A percentile compares a stretch with the other conserved stretches of the same genome.
Conservation (phyloP, 345 rosid species). For the Populus pruinosa region DNA sequence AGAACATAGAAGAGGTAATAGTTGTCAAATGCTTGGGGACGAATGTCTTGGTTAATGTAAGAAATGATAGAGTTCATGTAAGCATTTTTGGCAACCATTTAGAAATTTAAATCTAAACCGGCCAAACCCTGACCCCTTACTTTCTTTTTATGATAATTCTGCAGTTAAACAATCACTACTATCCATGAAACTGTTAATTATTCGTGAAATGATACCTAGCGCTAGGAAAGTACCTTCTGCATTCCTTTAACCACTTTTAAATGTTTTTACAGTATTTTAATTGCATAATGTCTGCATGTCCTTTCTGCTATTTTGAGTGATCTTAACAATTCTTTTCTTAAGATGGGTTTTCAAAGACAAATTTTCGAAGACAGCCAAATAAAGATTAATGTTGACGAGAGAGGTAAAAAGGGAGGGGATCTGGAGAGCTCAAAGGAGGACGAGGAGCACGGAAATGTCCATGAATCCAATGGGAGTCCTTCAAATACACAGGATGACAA, state of each 20-base stretch:
- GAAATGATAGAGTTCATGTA: too few relatives aligned
- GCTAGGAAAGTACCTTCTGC: background rate
- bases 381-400: conserved; percentile 37
- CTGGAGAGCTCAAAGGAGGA: conserved; percentile 39
- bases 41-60: background rate
- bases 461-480: conserved; percentile 31
- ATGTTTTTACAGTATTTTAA: background rate
- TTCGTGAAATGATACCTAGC: background rate
- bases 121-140: background rate
- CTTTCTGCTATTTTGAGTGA: background rate
- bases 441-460: conserved; percentile 51
- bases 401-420: conserved; percentile 27
- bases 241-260: background rate
- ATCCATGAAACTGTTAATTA: background rate
- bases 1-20: conserved; percentile 69
- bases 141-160: background rate
- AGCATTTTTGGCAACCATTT: too few relatives aligned
- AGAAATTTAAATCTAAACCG: too few relatives aligned
- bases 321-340: background rate
- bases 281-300: background rate
- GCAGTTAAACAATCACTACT: background rate
- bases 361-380: conserved; percentile 38
- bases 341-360: conserved; percentile 43
- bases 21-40: background rate
- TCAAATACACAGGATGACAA: background rate